These are phyloP conservation scores for Trifolium subterraneum DNA, from an alignment of 306 rosid genomes.

Conservation along the genomic window DNA sequence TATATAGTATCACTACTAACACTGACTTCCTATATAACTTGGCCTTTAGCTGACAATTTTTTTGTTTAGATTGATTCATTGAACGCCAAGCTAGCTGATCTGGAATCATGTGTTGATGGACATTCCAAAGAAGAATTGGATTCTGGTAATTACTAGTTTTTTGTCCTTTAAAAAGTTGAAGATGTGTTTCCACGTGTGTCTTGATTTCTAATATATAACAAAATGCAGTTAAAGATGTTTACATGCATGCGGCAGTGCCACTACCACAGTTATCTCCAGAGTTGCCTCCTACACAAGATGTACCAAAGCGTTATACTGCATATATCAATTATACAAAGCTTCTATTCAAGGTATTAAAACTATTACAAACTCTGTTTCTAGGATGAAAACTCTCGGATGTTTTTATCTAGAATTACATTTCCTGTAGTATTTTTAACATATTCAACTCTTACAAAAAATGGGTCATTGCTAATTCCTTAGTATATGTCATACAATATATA, in stretches of 20 bases:
- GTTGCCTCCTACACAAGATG: constrained; percentile 55
- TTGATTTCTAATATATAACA: constrained; percentile 33
- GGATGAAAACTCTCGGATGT: constrained; percentile 27
- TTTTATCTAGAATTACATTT: constrained; percentile 30
- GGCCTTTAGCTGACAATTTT: constrained; percentile 26
- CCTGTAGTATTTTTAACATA: constrained; percentile 6
- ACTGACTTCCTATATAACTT: constrained; percentile 22
- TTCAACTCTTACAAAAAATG: constrained; percentile 29
- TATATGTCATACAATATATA: background rate
- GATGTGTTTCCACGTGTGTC: background rate
- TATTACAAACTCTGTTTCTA: constrained; percentile 26
- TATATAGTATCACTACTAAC: background rate
- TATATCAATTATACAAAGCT: constrained; percentile 80
- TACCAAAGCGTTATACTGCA: constrained; percentile 68
- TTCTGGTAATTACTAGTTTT: constrained; percentile 59
- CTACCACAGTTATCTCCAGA: constrained; percentile 49
- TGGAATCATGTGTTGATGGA: constrained; percentile 56
- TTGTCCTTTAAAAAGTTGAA: constrained; percentile 26
- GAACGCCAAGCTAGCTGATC: constrained; percentile 62
- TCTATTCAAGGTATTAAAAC: constrained; percentile 75
- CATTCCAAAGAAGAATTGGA: constrained; percentile 43
- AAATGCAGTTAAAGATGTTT: constrained; percentile 52
- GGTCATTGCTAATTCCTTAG: constrained; percentile 20
- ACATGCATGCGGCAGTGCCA: constrained; percentile 47
- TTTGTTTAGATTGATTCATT: constrained; percentile 68